Evolutionary conservation across 192 early-diverging fungal genomes (phyloP), one percentile per base, ranked within the genome.

Genomic region (Dispira simplex): DNA sequence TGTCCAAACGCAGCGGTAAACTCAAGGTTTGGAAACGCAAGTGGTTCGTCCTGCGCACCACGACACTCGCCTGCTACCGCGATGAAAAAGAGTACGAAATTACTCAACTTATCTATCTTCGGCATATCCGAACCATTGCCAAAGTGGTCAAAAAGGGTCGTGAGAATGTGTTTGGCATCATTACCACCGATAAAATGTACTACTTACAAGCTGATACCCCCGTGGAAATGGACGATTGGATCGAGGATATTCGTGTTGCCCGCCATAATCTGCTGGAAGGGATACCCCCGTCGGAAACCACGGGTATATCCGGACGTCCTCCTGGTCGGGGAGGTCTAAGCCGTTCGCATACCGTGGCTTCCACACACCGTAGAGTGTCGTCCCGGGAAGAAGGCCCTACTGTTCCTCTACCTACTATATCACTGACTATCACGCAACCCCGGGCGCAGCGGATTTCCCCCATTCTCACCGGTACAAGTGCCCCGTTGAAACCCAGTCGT

Each of bases 1-100:
- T 58, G 28, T 26, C 26, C 56, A 58, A 58, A 18, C 56, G 56
- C 26, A 32, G 27, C 10, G 28, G 56, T 12, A 26, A 39, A 26
- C 56, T 58, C 56, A 58, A 58, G 56, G 56, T 58, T 26, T 58
- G 56, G 56, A 58, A 58, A 27, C 23, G 28, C 26, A 58, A 58
- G 16, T 58, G 56, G 56, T 58, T 58, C 28, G 56, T 58, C 6
- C 16, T 58, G 56, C 56, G 56, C 56, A 58, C 56, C 56, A 58
- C 26, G 11, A 26, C 27, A 8, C 21, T 58, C 8, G 23, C 56
- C 16, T 25, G 26, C 26, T 58, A 58, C 56, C 26, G 28, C 9
- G 28, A 58, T 26, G 27, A 58, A 39, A 58, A 58, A 39, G 56
- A 58, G 28, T 58, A 58, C 26, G 56, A 58, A 27, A 26, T 58